Conservation (phyloP, 495 filamentous ascomycete genomes). For the Cercophora scortea region DNA sequence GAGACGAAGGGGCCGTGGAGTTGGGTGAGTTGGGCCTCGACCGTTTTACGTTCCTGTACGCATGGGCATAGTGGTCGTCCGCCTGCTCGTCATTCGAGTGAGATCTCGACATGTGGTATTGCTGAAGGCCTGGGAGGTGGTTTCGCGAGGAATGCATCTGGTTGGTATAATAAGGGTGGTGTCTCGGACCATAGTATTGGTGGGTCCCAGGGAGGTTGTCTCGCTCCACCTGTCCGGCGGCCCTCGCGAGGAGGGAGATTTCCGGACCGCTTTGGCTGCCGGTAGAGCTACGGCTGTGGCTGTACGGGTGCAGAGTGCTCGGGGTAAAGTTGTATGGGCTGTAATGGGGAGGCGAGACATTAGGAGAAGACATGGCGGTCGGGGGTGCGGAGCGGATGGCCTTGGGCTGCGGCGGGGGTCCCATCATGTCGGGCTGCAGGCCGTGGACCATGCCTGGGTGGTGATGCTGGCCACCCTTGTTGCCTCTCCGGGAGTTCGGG, state of each 20-base stretch:
- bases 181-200: slow-evolving; percentile 42
- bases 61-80: slow-evolving; percentile 56
- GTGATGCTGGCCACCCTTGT: slow-evolving; percentile 60
- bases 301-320: slow-evolving; percentile 58
- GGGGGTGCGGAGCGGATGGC: slow-evolving; percentile 74
- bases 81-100: slow-evolving; percentile 87
- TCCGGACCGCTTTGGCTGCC: slow-evolving; percentile 53
- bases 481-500: slow-evolving; percentile 89
- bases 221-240: slow-evolving; percentile 78
- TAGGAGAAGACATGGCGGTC: slow-evolving; percentile 83
- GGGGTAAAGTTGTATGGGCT: slow-evolving; percentile 58
- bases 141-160: slow-evolving; percentile 43
- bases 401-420: slow-evolving; percentile 61
- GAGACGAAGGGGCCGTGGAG: slow-evolving; percentile 91
- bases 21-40: slow-evolving; percentile 89
- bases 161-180: slow-evolving; percentile 52
- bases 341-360: slow-evolving; percentile 92
- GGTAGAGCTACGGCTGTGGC: slow-evolving; percentile 42
- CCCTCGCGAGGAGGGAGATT: slow-evolving; percentile 84
- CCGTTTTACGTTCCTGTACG: slow-evolving; percentile 64
- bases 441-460: slow-evolving; percentile 20
- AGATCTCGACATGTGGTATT: slow-evolving; percentile 88
- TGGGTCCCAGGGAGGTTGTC: slow-evolving; percentile 51
- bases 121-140: slow-evolving; percentile 66
- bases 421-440: slow-evolving; percentile 60